Conservation (phyloP, 169 alveolate genomes). For the Eimeria tenella region DNA sequence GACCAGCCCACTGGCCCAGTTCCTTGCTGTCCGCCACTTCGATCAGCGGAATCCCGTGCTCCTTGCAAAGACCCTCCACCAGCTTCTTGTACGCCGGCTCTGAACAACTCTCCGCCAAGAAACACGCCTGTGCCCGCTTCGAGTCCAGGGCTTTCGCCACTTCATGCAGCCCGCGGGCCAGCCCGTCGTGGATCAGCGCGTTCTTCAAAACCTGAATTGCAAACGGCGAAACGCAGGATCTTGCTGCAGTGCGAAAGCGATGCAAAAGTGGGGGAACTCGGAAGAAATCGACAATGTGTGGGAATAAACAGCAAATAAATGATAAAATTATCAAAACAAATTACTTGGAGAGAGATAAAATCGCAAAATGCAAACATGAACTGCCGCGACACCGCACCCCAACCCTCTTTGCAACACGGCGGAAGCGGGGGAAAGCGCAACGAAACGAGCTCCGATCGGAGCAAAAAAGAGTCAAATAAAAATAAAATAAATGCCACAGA, state of each 20-base stretch:
- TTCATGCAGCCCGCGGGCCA: constrained; percentile 96
- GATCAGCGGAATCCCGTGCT: constrained; percentile 93
- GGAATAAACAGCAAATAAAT: not conserved
- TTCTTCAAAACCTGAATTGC: constrained; percentile 88
- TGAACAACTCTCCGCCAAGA: constrained; percentile 95
- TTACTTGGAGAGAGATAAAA: too few relatives aligned
- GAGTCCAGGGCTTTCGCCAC: constrained; percentile 96
- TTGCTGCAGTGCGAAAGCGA: too few relatives aligned
- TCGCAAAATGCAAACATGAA: too few relatives aligned
- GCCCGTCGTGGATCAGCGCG: constrained; percentile 94
- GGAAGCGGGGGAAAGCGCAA: too few relatives aligned
- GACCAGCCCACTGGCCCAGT: constrained; percentile 98
- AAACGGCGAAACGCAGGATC: not conserved
- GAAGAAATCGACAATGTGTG: too few relatives aligned
- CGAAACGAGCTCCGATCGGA: too few relatives aligned
- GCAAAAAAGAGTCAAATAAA: too few relatives aligned
- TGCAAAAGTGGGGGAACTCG: not conserved
- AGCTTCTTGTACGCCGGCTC: constrained; percentile 97
- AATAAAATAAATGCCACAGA: too few relatives aligned
- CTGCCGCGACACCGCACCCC: too few relatives aligned
- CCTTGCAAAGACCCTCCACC: constrained; percentile 89
- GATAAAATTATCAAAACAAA: not conserved
- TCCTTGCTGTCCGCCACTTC: constrained; percentile 95
- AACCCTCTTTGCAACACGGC: too few relatives aligned
- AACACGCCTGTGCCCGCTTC: constrained; percentile 95